phyloP scores from a whole-genome alignment of 2,329 filamentous ascomycete genomes.

The Diaporthe vexans region DNA sequence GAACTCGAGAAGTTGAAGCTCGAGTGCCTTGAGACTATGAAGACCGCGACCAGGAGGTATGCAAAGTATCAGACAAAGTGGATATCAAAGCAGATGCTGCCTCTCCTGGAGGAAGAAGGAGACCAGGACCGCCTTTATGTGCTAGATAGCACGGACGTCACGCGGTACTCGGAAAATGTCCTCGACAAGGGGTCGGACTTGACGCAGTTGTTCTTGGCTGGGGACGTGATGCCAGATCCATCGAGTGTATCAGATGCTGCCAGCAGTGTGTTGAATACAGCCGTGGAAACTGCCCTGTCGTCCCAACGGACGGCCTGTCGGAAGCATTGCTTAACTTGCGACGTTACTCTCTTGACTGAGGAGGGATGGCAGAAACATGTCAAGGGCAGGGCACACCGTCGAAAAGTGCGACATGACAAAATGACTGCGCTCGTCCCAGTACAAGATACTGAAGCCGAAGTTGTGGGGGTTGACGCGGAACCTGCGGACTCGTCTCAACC shows the following conservation, averaged over 20 bases:
- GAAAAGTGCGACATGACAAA: constrained; percentile 30
- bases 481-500: background rate
- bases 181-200: constrained; percentile 74
- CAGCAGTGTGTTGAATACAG: constrained; percentile 67
- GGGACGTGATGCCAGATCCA: constrained; percentile 66
- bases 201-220: constrained; percentile 73
- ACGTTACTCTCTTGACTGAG: constrained; percentile 72
- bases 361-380: constrained; percentile 63
- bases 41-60: constrained; percentile 88
- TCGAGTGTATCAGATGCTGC: constrained; percentile 63
- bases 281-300: constrained; percentile 60
- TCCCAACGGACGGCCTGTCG: constrained; percentile 70
- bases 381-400: constrained; percentile 35
- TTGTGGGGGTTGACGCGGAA: background rate
- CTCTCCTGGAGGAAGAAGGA: constrained; percentile 71
- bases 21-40: constrained; percentile 79
- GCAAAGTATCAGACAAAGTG: constrained; percentile 87
- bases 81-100: constrained; percentile 87
- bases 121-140: constrained; percentile 77
- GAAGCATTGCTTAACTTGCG: constrained; percentile 80
- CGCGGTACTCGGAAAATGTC: constrained; percentile 74
- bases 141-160: constrained; percentile 81
- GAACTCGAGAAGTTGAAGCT: constrained; percentile 69
- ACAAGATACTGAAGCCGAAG: background rate
- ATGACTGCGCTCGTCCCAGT: constrained; percentile 33